phyloP scores from a whole-genome alignment of 768 basidiomycete species.

The Megacollybia marginata region DNA sequence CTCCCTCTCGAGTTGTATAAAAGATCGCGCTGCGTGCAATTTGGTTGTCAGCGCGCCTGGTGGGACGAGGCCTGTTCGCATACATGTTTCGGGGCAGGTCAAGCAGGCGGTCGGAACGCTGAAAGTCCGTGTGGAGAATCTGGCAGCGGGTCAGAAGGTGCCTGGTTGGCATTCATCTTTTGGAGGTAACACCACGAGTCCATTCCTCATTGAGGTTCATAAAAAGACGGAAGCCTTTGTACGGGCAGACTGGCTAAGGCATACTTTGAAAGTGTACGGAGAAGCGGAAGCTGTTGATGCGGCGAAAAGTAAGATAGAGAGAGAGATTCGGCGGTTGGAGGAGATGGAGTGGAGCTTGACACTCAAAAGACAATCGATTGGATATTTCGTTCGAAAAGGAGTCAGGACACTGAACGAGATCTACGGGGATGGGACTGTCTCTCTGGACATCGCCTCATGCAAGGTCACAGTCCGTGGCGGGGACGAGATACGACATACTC shows the following conservation, averaged over 20 bases:
- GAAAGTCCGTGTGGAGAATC: slow-evolving; percentile 52
- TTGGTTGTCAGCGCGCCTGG: slow-evolving; percentile 18
- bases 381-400: slow-evolving; percentile 46
- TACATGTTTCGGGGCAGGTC: slow-evolving; percentile 43
- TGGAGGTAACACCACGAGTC: slow-evolving; percentile 11
- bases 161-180: slow-evolving; percentile 41
- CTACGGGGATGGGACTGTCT: slow-evolving; percentile 47
- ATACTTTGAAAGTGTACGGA: slow-evolving; percentile 40
- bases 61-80: slow-evolving; percentile 18
- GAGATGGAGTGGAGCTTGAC: slow-evolving; percentile 32
- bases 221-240: slow-evolving; percentile 33
- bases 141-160: slow-evolving; percentile 44
- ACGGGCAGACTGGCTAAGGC: slow-evolving; percentile 37
- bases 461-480: slow-evolving; percentile 47
- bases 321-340: slow-evolving; percentile 40
- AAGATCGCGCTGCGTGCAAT: slow-evolving; percentile 27
- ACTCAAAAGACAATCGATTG: slow-evolving; percentile 31
- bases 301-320: slow-evolving; percentile 37
- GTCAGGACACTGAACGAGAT: slow-evolving; percentile 42
- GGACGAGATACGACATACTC: slow-evolving; percentile 43
- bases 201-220: slow-evolving; percentile 28
- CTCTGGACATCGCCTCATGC: slow-evolving; percentile 29
- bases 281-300: slow-evolving; percentile 26
- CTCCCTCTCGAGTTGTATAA: slow-evolving; percentile 26
- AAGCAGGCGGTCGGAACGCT: slow-evolving; percentile 47